phyloP scores from a whole-genome alignment of 2,329 filamentous ascomycete genomes.

The Onygenales sp. region DNA sequence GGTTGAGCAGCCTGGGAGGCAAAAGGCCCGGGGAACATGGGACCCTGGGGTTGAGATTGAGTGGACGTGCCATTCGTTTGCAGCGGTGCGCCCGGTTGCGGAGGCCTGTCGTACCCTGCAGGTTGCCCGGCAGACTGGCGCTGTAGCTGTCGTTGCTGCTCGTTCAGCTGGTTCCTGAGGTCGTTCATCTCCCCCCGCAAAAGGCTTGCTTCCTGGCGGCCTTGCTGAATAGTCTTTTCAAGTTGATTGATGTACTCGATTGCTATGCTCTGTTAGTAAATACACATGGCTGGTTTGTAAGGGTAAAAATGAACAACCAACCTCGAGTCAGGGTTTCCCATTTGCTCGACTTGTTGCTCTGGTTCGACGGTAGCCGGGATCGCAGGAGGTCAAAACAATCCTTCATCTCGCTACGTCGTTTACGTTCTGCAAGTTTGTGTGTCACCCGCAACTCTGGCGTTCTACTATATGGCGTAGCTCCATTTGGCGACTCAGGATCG shows the following conservation, averaged over 20 bases:
- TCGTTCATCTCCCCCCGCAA: slow-evolving; percentile 23
- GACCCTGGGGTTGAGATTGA: slow-evolving; percentile 17
- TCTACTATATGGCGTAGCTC: slow-evolving; percentile 38
- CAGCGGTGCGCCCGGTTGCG: slow-evolving; percentile 19
- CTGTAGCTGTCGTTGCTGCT: slow-evolving; percentile 16
- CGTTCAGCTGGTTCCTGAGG: slow-evolving; percentile 10
- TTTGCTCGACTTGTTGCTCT: slow-evolving; percentile 44
- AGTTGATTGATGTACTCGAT: slow-evolving; percentile 40
- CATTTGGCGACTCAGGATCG: slow-evolving; percentile 32
- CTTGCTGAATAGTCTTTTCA: slow-evolving; percentile 30
- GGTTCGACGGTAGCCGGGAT: slow-evolving; percentile 33
- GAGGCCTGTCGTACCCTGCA: slow-evolving; percentile 22
- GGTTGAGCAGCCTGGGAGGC: slow-evolving; percentile 20
- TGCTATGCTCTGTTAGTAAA: slow-evolving; percentile 30
- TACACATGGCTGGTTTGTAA: slow-evolving; percentile 10
- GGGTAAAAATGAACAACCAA: slow-evolving; percentile 13
- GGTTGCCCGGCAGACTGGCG: slow-evolving; percentile 25
- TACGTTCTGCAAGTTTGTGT: slow-evolving; percentile 42
- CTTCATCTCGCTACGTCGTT: slow-evolving; percentile 44
- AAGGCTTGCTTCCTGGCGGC: slow-evolving; percentile 29
- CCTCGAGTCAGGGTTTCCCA: slow-evolving; percentile 42
- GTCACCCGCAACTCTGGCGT: slow-evolving; percentile 41
- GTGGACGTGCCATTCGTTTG: slow-evolving; percentile 21
- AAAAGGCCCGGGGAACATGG: slow-evolving; percentile 14
- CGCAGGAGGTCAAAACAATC: slow-evolving; percentile 41